Conservation (phyloP, 768 basidiomycete genomes). For the Russula earlei region DNA sequence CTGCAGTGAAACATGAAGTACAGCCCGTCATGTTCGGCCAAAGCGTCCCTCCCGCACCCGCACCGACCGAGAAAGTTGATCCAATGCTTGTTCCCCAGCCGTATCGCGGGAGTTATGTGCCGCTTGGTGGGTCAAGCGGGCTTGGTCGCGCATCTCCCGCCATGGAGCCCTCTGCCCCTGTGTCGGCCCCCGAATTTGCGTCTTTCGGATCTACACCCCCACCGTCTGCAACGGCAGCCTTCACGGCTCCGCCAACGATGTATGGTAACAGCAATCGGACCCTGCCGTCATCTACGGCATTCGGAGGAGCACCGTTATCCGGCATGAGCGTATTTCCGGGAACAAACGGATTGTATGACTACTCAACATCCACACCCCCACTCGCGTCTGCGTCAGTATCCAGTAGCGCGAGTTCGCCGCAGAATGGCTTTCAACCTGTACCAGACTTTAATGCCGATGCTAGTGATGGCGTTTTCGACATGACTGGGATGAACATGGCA, state of each 20-base stretch:
- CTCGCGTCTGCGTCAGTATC: neutral
- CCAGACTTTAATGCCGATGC: neutral
- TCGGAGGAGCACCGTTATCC: neutral
- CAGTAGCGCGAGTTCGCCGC: neutral
- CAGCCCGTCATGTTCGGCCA: neutral
- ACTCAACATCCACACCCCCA: neutral
- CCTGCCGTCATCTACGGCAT: neutral
- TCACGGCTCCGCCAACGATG: neutral
- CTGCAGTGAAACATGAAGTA: neutral
- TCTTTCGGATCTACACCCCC: neutral
- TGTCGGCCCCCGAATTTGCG: neutral
- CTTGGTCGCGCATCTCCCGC: neutral
- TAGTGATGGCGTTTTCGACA: neutral
- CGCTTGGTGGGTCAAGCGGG: constrained; percentile 9
- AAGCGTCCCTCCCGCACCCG: neutral
- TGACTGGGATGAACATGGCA: constrained; percentile 6
- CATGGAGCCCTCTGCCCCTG: neutral
- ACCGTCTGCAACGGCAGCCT: neutral
- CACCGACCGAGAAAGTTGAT: neutral
- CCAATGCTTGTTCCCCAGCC: neutral
- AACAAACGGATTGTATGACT: neutral
- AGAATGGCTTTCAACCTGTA: neutral
- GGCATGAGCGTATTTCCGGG: neutral
- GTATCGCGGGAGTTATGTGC: neutral
- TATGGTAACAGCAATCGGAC: neutral